phyloP scores from a whole-genome alignment of 352 stramenopile species.

The Plasmopara viticola region DNA sequence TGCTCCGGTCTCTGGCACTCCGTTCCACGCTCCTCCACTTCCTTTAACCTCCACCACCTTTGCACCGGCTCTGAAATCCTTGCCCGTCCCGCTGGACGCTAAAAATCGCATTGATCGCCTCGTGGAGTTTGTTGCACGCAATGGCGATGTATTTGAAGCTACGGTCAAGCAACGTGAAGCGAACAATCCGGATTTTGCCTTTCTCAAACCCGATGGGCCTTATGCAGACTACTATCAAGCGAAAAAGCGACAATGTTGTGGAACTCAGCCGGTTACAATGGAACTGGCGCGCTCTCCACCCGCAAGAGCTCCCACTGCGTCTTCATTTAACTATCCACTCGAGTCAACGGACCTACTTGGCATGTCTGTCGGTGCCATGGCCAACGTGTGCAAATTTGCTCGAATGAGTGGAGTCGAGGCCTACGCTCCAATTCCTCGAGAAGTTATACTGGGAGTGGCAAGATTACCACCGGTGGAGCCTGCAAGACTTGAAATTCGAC shows the following conservation, averaged over 20 bases:
- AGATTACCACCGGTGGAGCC: constrained; percentile 36
- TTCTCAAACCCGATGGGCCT: constrained; percentile 32
- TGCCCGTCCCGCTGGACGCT: constrained; percentile 29
- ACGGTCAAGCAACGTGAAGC: constrained; percentile 37
- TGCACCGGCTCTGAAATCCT: background rate
- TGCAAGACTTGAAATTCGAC: constrained; percentile 43
- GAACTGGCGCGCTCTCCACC: background rate
- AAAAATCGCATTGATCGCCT: constrained; percentile 50
- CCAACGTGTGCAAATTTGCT: constrained; percentile 45
- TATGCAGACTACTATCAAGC: constrained; percentile 50
- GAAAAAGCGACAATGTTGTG: constrained; percentile 35
- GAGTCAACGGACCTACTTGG: constrained; percentile 9
- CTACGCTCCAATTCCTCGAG: constrained; percentile 36
- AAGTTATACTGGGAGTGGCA: constrained; percentile 28
- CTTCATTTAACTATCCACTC: background rate
- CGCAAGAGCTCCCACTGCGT: constrained; percentile 2
- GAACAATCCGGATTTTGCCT: constrained; percentile 51
- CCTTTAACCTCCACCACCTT: constrained; percentile 6
- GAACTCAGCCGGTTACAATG: background rate
- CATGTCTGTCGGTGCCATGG: constrained; percentile 45
- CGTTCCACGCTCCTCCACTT: constrained; percentile 11
- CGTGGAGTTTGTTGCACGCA: constrained; percentile 53
- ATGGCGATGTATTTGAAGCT: constrained; percentile 48
- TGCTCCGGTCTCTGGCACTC: constrained; percentile 7
- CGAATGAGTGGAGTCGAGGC: constrained; percentile 23